Evolutionary conservation across 2,329 filamentous ascomycete genomes (phyloP).

Genomic region (Aspergillus flavus): DNA sequence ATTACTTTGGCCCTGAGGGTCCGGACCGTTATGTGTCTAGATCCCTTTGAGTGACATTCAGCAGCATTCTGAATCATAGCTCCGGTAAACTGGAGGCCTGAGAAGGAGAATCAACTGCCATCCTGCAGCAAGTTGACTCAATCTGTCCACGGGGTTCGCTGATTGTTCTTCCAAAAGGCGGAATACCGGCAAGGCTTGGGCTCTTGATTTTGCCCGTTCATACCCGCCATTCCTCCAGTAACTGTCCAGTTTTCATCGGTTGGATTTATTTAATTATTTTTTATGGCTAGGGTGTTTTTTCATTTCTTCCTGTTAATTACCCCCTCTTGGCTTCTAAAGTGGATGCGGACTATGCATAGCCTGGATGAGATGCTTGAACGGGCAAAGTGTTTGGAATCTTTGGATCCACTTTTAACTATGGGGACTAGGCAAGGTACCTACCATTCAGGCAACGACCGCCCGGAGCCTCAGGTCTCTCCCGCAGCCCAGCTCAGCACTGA

Average conservation of each 20-base stretch:
- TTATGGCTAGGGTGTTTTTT: background rate
- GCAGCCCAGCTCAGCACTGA: background rate
- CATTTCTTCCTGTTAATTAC: background rate
- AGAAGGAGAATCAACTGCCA: background rate
- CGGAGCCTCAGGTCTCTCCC: background rate
- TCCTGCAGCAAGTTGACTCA: constrained; percentile 3
- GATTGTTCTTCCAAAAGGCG: constrained; percentile 1
- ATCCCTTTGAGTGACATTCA: background rate
- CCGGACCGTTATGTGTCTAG: constrained; percentile 3
- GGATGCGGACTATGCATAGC: background rate
- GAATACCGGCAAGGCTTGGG: constrained; percentile 5
- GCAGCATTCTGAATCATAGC: constrained; percentile 1
- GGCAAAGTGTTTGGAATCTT: background rate
- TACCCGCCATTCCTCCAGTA: background rate
- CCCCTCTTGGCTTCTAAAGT: background rate
- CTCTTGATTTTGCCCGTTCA: constrained; percentile 2
- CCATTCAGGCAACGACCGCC: constrained; percentile 8
- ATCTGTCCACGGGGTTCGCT: background rate
- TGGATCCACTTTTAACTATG: background rate
- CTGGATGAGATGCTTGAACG: constrained; percentile 1
- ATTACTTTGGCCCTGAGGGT: background rate
- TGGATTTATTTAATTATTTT: background rate
- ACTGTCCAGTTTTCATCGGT: background rate
- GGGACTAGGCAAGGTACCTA: constrained; percentile 3
- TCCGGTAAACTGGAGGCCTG: background rate